These are phyloP conservation scores for Pseudocercospora crystallina DNA, from an alignment of 2,329 filamentous ascomycete genomes.

Conservation along the genomic window DNA sequence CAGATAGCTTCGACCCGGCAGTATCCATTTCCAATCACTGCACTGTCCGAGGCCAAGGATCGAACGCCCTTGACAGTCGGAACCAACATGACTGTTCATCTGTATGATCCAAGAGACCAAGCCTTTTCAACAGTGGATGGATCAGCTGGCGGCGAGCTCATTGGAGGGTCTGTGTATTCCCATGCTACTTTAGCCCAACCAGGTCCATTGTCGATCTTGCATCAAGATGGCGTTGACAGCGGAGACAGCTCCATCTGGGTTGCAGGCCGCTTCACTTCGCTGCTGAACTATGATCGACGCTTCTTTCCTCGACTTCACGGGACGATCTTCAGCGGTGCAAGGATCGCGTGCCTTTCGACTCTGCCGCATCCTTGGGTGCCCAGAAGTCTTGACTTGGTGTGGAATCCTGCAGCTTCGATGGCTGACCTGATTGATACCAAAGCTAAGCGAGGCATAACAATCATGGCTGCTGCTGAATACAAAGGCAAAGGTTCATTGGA, in stretches of 20 bases:
- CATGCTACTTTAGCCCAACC: constrained; percentile 77
- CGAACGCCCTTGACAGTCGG: constrained; percentile 77
- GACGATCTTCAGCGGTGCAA: constrained; percentile 80
- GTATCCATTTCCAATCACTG: constrained; percentile 81
- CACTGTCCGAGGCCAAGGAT: constrained; percentile 68
- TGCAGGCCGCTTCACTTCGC: constrained; percentile 82
- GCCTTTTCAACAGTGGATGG: constrained; percentile 18
- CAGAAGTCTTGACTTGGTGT: constrained; percentile 59
- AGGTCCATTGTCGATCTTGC: constrained; percentile 78
- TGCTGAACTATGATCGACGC: constrained; percentile 84
- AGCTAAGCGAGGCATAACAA: constrained; percentile 57
- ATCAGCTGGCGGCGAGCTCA: constrained; percentile 26
- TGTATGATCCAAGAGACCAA: constrained; percentile 71
- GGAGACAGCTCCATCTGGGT: constrained; percentile 75
- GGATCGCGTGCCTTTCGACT: constrained; percentile 70
- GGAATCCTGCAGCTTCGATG: constrained; percentile 48
- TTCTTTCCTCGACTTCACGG: constrained; percentile 76
- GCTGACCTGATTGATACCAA: constrained; percentile 58
- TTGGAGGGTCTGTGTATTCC: constrained; percentile 40
- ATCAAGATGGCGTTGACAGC: constrained; percentile 62
- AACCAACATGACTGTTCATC: constrained; percentile 75
- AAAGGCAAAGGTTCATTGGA: constrained; percentile 89
- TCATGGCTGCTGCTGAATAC: constrained; percentile 86
- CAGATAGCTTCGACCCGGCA: constrained; percentile 66
- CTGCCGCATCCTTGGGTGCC: constrained; percentile 68